Evolutionary conservation across 805 yeast genomes (phyloP).

Genomic region (Ogataea corticis): DNA sequence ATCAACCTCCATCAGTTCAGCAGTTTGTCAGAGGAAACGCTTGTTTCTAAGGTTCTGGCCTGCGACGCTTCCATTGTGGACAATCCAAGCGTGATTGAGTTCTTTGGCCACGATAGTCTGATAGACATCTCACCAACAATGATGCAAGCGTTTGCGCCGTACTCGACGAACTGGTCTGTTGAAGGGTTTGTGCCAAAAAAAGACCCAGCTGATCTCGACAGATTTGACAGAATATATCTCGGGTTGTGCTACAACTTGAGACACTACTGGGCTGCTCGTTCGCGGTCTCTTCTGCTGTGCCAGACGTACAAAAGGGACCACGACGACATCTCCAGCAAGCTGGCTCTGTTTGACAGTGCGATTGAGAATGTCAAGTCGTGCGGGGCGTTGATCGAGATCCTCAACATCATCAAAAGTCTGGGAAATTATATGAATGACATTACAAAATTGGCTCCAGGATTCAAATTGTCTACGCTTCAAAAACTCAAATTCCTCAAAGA

Average conservation of each 20-base stretch:
- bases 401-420: slow-evolving; percentile 66
- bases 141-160: slow-evolving; percentile 61
- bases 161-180: slow-evolving; percentile 49
- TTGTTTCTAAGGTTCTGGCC: slow-evolving; percentile 52
- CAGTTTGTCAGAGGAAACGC: slow-evolving; percentile 50
- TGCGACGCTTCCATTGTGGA: slow-evolving; percentile 59
- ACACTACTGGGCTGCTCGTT: slow-evolving; percentile 71
- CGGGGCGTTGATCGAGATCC: slow-evolving; percentile 52
- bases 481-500: slow-evolving; percentile 73
- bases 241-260: slow-evolving; percentile 68
- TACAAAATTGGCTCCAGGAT: slow-evolving; percentile 68
- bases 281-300: slow-evolving; percentile 58
- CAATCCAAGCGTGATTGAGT: slow-evolving; percentile 63
- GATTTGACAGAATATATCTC: slow-evolving; percentile 70
- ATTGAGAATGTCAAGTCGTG: slow-evolving; percentile 55
- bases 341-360: slow-evolving; percentile 60
- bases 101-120: slow-evolving; percentile 66
- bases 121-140: slow-evolving; percentile 57
- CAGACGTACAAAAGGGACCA: slow-evolving; percentile 65
- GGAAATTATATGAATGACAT: slow-evolving; percentile 81
- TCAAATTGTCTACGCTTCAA: slow-evolving; percentile 66
- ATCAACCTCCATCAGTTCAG: slow-evolving; percentile 71
- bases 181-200: slow-evolving; percentile 46
- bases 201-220: slow-evolving; percentile 57
- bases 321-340: slow-evolving; percentile 55